A percentile compares a stretch with the other conserved stretches of the same genome.
These are phyloP conservation scores for Candida hispaniensis DNA, from an alignment of 805 yeast species.

Conservation along the genomic window DNA sequence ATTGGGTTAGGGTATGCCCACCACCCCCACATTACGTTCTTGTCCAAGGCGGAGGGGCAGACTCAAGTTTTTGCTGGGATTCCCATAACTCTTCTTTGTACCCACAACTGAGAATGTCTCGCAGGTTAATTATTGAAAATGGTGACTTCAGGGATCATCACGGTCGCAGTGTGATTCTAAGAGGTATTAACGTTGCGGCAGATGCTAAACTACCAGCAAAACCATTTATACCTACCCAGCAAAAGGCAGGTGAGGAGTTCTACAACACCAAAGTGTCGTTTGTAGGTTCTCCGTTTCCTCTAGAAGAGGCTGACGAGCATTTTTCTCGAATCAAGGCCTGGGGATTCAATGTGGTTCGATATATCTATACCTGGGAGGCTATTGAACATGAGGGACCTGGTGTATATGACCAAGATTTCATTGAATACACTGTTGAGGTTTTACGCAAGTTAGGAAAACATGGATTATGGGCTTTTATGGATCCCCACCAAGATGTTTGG, in stretches of 20 bases:
- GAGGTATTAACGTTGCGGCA: constrained; percentile 77
- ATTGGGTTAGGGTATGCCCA: not conserved
- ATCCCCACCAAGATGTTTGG: constrained; percentile 95
- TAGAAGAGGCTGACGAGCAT: constrained; percentile 62
- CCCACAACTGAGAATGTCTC: no score
- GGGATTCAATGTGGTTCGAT: constrained; percentile 75
- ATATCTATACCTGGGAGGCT: constrained; percentile 84
- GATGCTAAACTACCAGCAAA: constrained; percentile 55
- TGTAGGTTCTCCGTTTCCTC: constrained; percentile 70
- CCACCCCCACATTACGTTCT: not conserved
- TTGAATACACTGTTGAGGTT: constrained; percentile 56
- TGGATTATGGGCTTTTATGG: constrained; percentile 69
- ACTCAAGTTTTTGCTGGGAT: no score
- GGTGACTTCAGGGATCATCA: constrained; percentile 49
- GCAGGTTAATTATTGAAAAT: constrained; percentile 21
- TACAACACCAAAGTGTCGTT: constrained; percentile 72
- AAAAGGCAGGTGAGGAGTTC: constrained; percentile 34
- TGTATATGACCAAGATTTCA: constrained; percentile 61
- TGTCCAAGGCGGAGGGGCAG: not conserved
- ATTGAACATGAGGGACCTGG: constrained; percentile 85
- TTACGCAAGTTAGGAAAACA: constrained; percentile 44
- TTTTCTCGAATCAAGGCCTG: constrained; percentile 58
- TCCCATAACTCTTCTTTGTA: no score
- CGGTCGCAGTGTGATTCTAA: constrained; percentile 52
- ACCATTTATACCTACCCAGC: constrained; percentile 33